These are phyloP conservation scores for Cerioporus squamosus DNA, from an alignment of 1,284 basidiomycete species.

Conservation along the genomic window DNA sequence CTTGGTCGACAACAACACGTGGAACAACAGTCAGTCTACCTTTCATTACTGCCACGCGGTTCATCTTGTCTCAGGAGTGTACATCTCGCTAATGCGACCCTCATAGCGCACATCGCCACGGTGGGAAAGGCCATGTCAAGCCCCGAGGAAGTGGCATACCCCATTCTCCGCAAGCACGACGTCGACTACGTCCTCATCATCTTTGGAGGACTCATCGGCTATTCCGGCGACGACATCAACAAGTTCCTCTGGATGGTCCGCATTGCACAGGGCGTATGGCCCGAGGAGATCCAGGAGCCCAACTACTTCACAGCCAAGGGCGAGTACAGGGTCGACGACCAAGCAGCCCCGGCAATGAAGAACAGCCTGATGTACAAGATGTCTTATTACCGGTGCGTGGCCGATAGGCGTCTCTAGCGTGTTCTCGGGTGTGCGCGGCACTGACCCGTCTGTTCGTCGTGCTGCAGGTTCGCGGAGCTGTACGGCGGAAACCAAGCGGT, in stretches of 20 bases:
- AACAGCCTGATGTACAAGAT: slow-evolving; percentile 99
- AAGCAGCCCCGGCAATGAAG: slow-evolving; percentile 89
- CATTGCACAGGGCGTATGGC: slow-evolving; percentile 98
- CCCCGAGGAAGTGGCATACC: slow-evolving; percentile 93
- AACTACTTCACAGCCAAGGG: slow-evolving; percentile 95
- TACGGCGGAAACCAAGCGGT: slow-evolving; percentile 77
- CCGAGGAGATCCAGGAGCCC: slow-evolving; percentile 94
- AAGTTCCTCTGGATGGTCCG: slow-evolving; percentile 99
- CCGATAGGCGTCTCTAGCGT: slow-evolving; percentile 1
- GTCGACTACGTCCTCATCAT: slow-evolving; percentile 98
- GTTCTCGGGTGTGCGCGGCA: slow-evolving; percentile 3
- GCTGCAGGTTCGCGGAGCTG: slow-evolving; percentile 78
- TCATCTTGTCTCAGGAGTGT: not conserved
- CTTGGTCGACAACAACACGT: slow-evolving; percentile 99
- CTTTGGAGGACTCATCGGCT: slow-evolving; percentile 96
- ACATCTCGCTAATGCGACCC: slow-evolving; percentile 18
- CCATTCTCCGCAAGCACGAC: slow-evolving; percentile 96
- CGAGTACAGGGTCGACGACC: slow-evolving; percentile 93
- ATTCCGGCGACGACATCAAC: slow-evolving; percentile 99
- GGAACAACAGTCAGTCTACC: slow-evolving; percentile 92
- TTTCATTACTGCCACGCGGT: not conserved
- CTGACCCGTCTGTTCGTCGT: not conserved
- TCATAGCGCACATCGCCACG: slow-evolving; percentile 88
- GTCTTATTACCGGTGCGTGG: slow-evolving; percentile 86
- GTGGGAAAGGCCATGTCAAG: slow-evolving; percentile 98